These are phyloP conservation scores for Pseudogymnoascus sp. DNA, from an alignment of 2,329 filamentous ascomycete genomes.

Conservation along the genomic window DNA sequence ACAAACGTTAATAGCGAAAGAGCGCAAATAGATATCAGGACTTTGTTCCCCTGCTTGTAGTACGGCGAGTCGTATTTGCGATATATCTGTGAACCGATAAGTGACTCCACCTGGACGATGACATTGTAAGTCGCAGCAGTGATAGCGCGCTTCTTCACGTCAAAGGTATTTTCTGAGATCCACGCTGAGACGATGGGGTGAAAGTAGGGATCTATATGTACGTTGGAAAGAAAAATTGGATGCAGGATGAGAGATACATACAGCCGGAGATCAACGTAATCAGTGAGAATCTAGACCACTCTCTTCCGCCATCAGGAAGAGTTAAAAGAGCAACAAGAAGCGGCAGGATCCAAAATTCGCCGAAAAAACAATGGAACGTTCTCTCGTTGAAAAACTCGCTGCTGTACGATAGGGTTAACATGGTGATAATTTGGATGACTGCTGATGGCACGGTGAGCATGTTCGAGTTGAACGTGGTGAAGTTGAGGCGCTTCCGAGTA, in stretches of 20 bases:
- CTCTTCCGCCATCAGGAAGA: slow-evolving; percentile 37
- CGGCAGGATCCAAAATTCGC: slow-evolving; percentile 44
- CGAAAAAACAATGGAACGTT: slow-evolving; percentile 42
- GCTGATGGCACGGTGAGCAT: slow-evolving; percentile 53
- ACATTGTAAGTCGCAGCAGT: slow-evolving; percentile 41
- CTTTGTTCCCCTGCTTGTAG: slow-evolving; percentile 49
- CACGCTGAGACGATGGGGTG: slow-evolving; percentile 46
- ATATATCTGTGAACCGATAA: slow-evolving; percentile 39
- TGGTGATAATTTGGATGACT: slow-evolving; percentile 46
- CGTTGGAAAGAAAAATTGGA: background rate
- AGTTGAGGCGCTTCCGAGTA: slow-evolving; percentile 46
- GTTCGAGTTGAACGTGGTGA: slow-evolving; percentile 51
- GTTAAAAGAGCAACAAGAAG: slow-evolving; percentile 42
- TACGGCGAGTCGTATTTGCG: slow-evolving; percentile 43
- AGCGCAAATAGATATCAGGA: slow-evolving; percentile 43
- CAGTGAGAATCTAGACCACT: slow-evolving; percentile 44
- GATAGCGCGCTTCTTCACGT: slow-evolving; percentile 41
- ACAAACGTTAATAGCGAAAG: slow-evolving; percentile 43
- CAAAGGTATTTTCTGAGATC: slow-evolving; percentile 41
- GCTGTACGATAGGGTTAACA: slow-evolving; percentile 44
- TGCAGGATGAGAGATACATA: slow-evolving; percentile 3
- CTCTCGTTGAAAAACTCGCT: slow-evolving; percentile 48
- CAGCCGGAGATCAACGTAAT: slow-evolving; percentile 43
- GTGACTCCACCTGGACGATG: slow-evolving; percentile 37
- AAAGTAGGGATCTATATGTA: slow-evolving; percentile 40